A percentile compares a stretch with the other conserved stretches of the same genome.
Evolutionary conservation across 225 moss, liverwort and hornwort species (phyloP).

Genomic region (Asterella californica): DNA sequence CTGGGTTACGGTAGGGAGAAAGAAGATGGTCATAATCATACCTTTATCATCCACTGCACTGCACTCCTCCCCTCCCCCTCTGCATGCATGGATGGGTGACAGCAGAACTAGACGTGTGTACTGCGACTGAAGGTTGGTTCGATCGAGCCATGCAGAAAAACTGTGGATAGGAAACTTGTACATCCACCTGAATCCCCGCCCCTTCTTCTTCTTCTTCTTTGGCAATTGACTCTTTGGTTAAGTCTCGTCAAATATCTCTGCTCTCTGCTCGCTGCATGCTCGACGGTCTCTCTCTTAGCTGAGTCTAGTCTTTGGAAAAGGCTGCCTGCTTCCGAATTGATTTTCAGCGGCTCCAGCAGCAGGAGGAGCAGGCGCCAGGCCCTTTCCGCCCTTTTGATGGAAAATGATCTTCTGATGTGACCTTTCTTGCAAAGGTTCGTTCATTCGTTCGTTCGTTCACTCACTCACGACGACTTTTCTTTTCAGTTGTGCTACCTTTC

Average conservation of each 20-base stretch:
- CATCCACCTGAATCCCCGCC: not conserved
- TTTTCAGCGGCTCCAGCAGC: not conserved
- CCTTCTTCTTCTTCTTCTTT: not conserved
- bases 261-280: not conserved
- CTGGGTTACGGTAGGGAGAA: not conserved
- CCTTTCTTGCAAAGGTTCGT: not conserved
- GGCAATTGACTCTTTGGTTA: not conserved
- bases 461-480: not conserved
- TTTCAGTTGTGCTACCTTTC: not conserved
- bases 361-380: too few relatives aligned
- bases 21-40: not conserved
- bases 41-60: not conserved
- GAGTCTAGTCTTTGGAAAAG: not conserved
- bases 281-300: not conserved
- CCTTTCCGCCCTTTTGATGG: not conserved
- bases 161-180: not conserved
- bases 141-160: not conserved
- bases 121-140: not conserved
- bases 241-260: too few relatives aligned
- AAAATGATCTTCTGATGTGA: not conserved
- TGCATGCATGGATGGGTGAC: not conserved
- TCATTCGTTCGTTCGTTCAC: not conserved
- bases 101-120: conserved; percentile 10
- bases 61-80: not conserved
- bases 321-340: not conserved